Evolutionary conservation across 176 grass and related monocot genomes (phyloP).

Genomic region (Miscanthus lutarioriparius): DNA sequence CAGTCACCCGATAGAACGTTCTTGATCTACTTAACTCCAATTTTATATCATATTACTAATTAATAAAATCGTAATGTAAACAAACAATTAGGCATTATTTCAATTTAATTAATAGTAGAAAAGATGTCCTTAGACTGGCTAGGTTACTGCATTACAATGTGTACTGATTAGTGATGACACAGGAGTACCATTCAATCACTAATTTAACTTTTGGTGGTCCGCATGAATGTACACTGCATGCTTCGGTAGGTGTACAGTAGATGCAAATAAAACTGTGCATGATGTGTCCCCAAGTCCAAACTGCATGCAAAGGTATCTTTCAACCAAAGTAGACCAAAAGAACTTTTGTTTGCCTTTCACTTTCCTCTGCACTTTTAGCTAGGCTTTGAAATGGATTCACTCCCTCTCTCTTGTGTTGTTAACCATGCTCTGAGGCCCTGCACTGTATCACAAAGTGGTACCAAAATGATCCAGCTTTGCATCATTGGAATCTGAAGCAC

Average conservation of each 20-base stretch:
- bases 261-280: background rate
- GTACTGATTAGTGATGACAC: background rate
- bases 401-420: slow-evolving; percentile 26
- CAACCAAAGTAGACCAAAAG: slow-evolving; percentile 34
- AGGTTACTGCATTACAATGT: background rate
- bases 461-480: slow-evolving; percentile 50
- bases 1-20: slow-evolving; percentile 32
- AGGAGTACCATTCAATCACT: background rate
- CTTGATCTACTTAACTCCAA: background rate
- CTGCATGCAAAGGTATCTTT: slow-evolving; percentile 31
- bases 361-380: slow-evolving; percentile 37
- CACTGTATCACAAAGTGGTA: slow-evolving; percentile 43
- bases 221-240: background rate
- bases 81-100: background rate
- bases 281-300: slow-evolving; percentile 8
- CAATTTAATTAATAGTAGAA: background rate
- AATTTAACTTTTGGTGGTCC: background rate
- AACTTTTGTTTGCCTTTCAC: slow-evolving; percentile 18
- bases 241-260: slow-evolving; percentile 1
- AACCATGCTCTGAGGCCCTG: slow-evolving; percentile 16
- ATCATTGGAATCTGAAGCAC: slow-evolving; percentile 37
- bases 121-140: background rate
- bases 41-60: background rate
- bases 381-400: slow-evolving; percentile 36
- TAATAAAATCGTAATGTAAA: background rate